Percentiles rank a stretch among this genome's conserved stretches.
Conservation (phyloP, 305 asterid species). For the Fraxinus baroniana region DNA sequence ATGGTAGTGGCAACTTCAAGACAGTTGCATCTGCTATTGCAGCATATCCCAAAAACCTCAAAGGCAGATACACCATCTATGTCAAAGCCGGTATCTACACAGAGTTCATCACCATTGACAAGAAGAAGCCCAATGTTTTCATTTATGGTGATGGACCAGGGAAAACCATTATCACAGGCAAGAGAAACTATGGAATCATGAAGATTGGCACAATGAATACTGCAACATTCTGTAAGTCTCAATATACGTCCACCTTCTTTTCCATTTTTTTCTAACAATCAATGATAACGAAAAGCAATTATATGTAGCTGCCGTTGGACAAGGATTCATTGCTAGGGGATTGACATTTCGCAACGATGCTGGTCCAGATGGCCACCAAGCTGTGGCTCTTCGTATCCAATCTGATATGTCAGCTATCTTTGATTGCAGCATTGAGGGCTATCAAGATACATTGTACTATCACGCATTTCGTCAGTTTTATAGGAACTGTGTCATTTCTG, state of each 20-base stretch:
- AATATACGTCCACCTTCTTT: not conserved
- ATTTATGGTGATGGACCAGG: conserved; percentile 79
- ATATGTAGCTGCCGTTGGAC: conserved; percentile 34
- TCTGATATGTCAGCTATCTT: conserved; percentile 54
- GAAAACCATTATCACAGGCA: conserved; percentile 53
- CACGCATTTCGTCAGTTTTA: conserved; percentile 55
- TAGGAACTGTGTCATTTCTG: conserved; percentile 68
- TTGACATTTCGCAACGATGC: conserved; percentile 67
- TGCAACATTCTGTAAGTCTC: conserved; percentile 48
- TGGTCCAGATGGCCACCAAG: conserved; percentile 66
- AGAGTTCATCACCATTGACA: conserved; percentile 47
- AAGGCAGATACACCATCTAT: conserved; percentile 53
- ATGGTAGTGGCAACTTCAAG: conserved; percentile 60
- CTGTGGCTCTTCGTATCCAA: conserved; percentile 58
- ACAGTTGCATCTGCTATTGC: conserved; percentile 43
- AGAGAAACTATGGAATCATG: conserved; percentile 29
- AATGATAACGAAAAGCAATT: not conserved
- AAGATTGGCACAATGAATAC: conserved; percentile 40
- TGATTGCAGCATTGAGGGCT: conserved; percentile 71
- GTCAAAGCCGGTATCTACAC: conserved; percentile 64
- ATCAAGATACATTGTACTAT: conserved; percentile 35
- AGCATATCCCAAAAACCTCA: conserved; percentile 44
- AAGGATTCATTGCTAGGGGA: conserved; percentile 54
- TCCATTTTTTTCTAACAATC: not conserved
- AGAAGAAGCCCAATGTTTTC: conserved; percentile 41